phyloP scores from a whole-genome alignment of 1,284 basidiomycete genomes.

The Ceratobasidium sp. region DNA sequence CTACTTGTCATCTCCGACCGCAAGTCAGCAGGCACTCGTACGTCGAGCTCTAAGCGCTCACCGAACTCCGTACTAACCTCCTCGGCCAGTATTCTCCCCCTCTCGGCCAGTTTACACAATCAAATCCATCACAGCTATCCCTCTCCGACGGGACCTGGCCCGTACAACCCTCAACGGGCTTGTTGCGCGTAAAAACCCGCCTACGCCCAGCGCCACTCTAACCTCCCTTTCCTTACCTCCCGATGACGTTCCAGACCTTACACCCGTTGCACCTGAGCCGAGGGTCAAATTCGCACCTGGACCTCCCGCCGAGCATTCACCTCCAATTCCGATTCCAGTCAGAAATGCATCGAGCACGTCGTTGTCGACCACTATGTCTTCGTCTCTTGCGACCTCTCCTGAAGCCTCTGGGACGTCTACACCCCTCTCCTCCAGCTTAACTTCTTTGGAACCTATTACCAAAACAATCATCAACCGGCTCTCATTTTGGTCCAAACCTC shows the following conservation, averaged over 20 bases:
- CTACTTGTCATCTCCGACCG: conserved; percentile 75
- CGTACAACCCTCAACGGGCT: conserved; percentile 65
- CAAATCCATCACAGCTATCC: conserved; percentile 75
- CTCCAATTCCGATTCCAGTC: conserved; percentile 15
- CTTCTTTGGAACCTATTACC: conserved; percentile 63
- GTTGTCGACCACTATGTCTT: conserved; percentile 57
- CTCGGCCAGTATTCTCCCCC: conserved; percentile 69
- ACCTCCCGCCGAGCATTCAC: conserved; percentile 13
- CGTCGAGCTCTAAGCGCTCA: conserved; percentile 54
- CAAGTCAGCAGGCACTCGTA: conserved; percentile 72
- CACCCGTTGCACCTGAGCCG: conserved; percentile 24
- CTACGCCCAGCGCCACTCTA: conserved; percentile 59
- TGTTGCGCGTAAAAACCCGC: conserved; percentile 20
- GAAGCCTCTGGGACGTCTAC: conserved; percentile 69
- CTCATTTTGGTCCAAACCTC: conserved; percentile 71
- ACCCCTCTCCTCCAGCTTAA: conserved; percentile 63
- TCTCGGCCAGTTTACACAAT: conserved; percentile 72
- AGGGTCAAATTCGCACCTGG: conserved; percentile 47
- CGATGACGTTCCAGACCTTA: conserved; percentile 41
- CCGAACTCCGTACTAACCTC: conserved; percentile 8
- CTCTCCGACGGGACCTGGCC: conserved; percentile 73
- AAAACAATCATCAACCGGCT: conserved; percentile 73
- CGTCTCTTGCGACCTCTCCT: conserved; percentile 61
- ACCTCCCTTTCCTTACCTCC: conserved; percentile 52
- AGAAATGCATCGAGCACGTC: conserved; percentile 38